A percentile compares a stretch with the other conserved stretches of the same genome.
Conservation (phyloP, 140 eudicot species). For the Stevia rebaudiana region DNA sequence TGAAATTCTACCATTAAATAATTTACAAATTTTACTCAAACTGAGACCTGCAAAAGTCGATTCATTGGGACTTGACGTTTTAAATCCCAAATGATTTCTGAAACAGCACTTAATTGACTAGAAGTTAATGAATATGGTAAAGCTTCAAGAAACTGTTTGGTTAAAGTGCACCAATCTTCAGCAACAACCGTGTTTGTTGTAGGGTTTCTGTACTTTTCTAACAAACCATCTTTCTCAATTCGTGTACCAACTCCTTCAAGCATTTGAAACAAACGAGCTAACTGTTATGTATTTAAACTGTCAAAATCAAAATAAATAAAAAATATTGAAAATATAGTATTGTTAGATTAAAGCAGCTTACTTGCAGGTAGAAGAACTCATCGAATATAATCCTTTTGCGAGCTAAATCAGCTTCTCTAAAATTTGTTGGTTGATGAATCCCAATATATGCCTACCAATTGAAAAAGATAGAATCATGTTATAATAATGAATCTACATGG, state of each 20-base stretch:
- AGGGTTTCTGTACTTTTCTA: conserved; percentile 68
- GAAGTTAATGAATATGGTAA: conserved; percentile 85
- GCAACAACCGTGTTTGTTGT: conserved; percentile 34
- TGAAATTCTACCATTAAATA: background rate
- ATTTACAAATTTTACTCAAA: background rate
- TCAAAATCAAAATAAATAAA: conserved; percentile 4
- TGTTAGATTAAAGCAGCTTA: conserved; percentile 16
- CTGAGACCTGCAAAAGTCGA: conserved; percentile 78
- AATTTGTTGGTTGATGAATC: conserved; percentile 74
- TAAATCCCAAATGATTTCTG: conserved; percentile 95
- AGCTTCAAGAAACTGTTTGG: conserved; percentile 52
- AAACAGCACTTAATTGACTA: conserved; percentile 76
- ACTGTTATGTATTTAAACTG: conserved; percentile 35
- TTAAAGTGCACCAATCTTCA: conserved; percentile 73
- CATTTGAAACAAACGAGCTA: conserved; percentile 85
- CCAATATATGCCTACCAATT: conserved; percentile 95
- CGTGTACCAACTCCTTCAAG: conserved; percentile 87
- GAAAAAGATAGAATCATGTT: background rate
- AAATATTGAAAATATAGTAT: background rate
- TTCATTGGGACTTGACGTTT: conserved; percentile 91
- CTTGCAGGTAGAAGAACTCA: conserved; percentile 95
- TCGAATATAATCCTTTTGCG: conserved; percentile 95
- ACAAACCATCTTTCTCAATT: conserved; percentile 71
- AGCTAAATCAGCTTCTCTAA: conserved; percentile 76
- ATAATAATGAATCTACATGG: background rate